Conservation (phyloP, 495 filamentous ascomycete species). For the Aspergillus olivimuriae region DNA sequence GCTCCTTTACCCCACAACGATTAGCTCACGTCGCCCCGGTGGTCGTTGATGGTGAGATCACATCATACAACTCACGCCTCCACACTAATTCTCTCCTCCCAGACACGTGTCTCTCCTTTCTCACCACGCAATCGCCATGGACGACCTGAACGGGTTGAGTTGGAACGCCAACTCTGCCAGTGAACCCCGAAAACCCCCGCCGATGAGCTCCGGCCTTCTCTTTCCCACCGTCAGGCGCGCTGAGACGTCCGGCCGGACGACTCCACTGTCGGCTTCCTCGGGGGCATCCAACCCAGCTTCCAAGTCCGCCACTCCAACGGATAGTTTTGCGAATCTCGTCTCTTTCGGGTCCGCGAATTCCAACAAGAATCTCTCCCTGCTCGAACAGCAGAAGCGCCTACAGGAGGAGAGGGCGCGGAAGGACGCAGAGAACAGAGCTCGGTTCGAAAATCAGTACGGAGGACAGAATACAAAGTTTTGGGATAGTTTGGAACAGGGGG, state of each 20-base stretch:
- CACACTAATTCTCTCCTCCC: conserved; percentile 17
- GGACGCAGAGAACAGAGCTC: conserved; percentile 63
- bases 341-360: conserved; percentile 63
- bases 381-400: conserved; percentile 77
- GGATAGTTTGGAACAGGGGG: conserved; percentile 53
- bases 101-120: conserved; percentile 11
- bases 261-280: conserved; percentile 54
- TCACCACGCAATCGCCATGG: conserved; percentile 35
- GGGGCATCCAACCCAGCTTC: conserved; percentile 44
- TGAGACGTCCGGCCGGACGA: conserved; percentile 63
- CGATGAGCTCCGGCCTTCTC: conserved; percentile 46
- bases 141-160: conserved; percentile 52
- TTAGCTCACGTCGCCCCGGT: conserved; percentile 4
- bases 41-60: conserved; percentile 12
- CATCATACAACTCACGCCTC: conserved; percentile 11
- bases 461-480: conserved; percentile 58
- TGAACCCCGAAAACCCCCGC: conserved; percentile 37
- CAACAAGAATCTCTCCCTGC: conserved; percentile 63
- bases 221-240: conserved; percentile 53
- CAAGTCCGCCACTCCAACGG: conserved; percentile 57
- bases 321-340: conserved; percentile 88
- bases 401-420: conserved; percentile 71
- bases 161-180: conserved; percentile 40
- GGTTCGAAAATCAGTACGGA: conserved; percentile 69
- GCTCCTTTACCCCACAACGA: conserved; percentile 3